A percentile compares a stretch with the other conserved stretches of the same genome.
These are phyloP conservation scores for Russula dissimulans DNA, from an alignment of 768 basidiomycete species.

Conservation along the genomic window DNA sequence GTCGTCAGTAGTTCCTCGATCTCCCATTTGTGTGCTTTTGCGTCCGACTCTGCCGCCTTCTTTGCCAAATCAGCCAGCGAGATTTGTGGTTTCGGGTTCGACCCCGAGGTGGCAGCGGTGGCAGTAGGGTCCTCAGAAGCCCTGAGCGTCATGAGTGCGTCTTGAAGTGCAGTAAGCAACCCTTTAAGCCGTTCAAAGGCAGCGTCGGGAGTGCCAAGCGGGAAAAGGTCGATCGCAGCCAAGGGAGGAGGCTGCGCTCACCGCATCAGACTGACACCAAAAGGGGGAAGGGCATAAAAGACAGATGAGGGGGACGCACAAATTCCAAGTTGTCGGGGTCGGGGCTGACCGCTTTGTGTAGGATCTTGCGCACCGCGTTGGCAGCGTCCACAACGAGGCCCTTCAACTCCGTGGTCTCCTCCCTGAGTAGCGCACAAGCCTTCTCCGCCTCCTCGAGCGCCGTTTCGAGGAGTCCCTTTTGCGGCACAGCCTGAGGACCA, in stretches of 20 bases:
- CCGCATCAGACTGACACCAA: background rate
- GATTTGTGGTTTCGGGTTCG: constrained; percentile 2
- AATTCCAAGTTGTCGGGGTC: constrained; percentile 38
- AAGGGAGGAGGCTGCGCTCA: constrained; percentile 22
- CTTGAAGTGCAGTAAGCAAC: constrained; percentile 23
- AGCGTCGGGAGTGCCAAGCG: constrained; percentile 20
- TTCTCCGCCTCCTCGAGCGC: constrained; percentile 68
- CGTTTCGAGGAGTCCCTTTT: constrained; percentile 51
- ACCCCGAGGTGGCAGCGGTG: background rate
- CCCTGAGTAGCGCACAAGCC: constrained; percentile 47
- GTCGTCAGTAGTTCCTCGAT: constrained; percentile 40
- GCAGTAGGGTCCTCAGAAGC: background rate
- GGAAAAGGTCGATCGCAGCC: constrained; percentile 23
- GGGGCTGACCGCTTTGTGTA: constrained; percentile 35
- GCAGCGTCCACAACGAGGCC: constrained; percentile 50
- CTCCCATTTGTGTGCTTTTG: constrained; percentile 32
- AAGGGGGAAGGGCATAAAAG: background rate
- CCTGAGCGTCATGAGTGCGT: constrained; percentile 17
- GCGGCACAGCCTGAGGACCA: constrained; percentile 21
- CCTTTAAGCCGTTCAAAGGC: constrained; percentile 23
- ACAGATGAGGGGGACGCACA: constrained; percentile 29
- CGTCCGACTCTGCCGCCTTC: constrained; percentile 16
- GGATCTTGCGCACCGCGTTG: constrained; percentile 52
- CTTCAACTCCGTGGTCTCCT: constrained; percentile 57
- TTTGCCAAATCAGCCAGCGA: constrained; percentile 9